Evolutionary conservation across 345 rosid genomes (phyloP), one percentile per base, ranked within the genome.

Genomic region (Hibiscus trionum): DNA sequence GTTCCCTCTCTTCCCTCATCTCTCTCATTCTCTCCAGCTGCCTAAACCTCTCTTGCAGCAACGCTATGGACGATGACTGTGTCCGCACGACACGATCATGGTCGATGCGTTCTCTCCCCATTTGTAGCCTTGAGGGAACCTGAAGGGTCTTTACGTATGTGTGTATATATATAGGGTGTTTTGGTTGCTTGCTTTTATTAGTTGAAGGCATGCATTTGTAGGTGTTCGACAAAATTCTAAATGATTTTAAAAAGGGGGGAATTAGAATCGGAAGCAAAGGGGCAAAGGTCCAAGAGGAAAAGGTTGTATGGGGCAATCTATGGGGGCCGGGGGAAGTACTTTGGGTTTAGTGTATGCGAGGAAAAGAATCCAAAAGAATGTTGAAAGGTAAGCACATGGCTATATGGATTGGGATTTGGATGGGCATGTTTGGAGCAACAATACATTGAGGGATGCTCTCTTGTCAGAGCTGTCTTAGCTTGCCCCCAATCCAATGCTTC

Each of bases 391-490:
- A n/a, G 92, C 90, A 76, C 83, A 82, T 92, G 93, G 93, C 8
- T 8, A 75, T 80, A 81, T 88, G 35, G 31, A 24, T 58, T 58
- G 62, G 62, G 3, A 26, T 58, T 58, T 58, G 62, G 62, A 90
- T 83, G 88, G 85, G 86, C 75, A 75, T 85, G 90, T 79, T 93
- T 90, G 91, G 89, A 83, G 82, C 88, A 90, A 88, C 86, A 81
- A 83, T 75, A 75, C 66, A 72, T 72, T 74, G 76, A 63, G 50
- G 55, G 77, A 73, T 72, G 49, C 78, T 46, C 74, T 58, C 33
- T 11, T 58, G 33, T 58, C 62, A 57, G 69, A 17, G 3, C 47
- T 10, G 4, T 44, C 47, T 44, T 77, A 68, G 61, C 29, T 35
- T 72, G 74, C 57, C 69, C 61, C 53, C 69, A 46, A 65, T 29